Conservation (phyloP, 345 rosid genomes). For the Fremontodendron californicum region DNA sequence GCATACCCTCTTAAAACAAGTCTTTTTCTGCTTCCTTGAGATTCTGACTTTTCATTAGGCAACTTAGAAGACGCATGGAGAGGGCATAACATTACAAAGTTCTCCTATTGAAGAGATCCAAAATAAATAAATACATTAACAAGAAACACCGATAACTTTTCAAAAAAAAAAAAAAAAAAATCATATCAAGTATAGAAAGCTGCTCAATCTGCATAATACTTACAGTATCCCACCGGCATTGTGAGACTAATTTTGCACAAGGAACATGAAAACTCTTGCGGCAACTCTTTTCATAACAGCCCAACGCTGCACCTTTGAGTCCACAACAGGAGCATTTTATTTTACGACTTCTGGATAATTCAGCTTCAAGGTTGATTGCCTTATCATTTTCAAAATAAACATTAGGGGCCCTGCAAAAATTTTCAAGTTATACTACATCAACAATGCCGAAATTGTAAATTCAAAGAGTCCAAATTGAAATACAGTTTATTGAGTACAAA, state of each 20-base stretch:
- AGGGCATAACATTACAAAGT: constrained; percentile 86
- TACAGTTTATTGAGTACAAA: background rate
- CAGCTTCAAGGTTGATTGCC: constrained; percentile 80
- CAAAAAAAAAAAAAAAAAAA: background rate
- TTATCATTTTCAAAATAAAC: constrained; percentile 66
- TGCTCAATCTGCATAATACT: constrained; percentile 21
- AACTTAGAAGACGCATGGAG: constrained; percentile 62
- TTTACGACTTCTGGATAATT: constrained; percentile 72
- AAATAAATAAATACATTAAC: constrained; percentile 8
- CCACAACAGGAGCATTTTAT: constrained; percentile 79
- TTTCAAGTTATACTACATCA: constrained; percentile 1
- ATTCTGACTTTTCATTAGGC: constrained; percentile 48
- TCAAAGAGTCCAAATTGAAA: background rate
- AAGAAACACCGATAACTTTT: background rate
- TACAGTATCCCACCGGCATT: constrained; percentile 91
- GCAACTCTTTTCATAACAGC: constrained; percentile 79
- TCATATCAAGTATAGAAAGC: background rate
- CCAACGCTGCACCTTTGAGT: constrained; percentile 92
- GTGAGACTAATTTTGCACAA: constrained; percentile 61
- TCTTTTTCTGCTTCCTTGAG: constrained; percentile 31
- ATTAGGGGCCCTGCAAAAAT: constrained; percentile 75
- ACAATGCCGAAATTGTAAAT: background rate
- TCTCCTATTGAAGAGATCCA: constrained; percentile 43
- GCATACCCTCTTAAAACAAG: constrained; percentile 42
- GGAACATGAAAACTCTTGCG: constrained; percentile 71